Evolutionary conservation across 495 filamentous ascomycete species (phyloP).

Genomic region (Letharia lupina): DNA sequence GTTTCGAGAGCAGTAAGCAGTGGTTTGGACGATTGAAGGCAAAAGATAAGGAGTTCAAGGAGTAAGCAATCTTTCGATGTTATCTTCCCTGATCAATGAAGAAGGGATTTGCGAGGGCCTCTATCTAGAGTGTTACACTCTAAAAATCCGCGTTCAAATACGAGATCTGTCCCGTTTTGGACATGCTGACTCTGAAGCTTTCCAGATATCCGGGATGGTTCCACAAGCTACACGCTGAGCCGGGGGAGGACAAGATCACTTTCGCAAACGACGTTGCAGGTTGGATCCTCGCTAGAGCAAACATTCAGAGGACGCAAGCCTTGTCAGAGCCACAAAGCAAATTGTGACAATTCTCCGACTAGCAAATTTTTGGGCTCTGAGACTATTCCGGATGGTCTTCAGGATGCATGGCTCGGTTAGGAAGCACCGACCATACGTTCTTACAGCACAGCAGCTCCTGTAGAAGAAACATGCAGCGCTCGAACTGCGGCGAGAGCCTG

Average conservation of each 20-base stretch:
- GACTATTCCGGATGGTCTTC: background rate
- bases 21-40: slow-evolving; percentile 46
- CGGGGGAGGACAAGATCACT: slow-evolving; percentile 47
- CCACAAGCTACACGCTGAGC: slow-evolving; percentile 71
- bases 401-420: background rate
- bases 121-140: background rate
- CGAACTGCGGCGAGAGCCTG: too few species aligned
- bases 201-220: slow-evolving; percentile 45
- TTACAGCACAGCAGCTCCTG: background rate
- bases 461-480: too few species aligned
- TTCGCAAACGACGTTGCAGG: slow-evolving; percentile 64
- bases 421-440: background rate
- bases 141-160: background rate
- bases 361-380: background rate
- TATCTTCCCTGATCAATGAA: background rate
- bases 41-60: slow-evolving; percentile 57
- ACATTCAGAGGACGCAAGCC: background rate
- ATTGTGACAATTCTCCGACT: background rate
- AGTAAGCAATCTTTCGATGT: background rate
- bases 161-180: background rate
- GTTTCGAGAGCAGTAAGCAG: slow-evolving; percentile 49
- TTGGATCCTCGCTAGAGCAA: slow-evolving; percentile 56
- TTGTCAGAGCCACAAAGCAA: slow-evolving; percentile 13
- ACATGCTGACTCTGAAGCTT: background rate
- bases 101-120: background rate